Percentiles rank a stretch among this genome's conserved stretches.
Conservation (phyloP, 1,284 basidiomycete species). For the Rhodotorula sp. region DNA sequence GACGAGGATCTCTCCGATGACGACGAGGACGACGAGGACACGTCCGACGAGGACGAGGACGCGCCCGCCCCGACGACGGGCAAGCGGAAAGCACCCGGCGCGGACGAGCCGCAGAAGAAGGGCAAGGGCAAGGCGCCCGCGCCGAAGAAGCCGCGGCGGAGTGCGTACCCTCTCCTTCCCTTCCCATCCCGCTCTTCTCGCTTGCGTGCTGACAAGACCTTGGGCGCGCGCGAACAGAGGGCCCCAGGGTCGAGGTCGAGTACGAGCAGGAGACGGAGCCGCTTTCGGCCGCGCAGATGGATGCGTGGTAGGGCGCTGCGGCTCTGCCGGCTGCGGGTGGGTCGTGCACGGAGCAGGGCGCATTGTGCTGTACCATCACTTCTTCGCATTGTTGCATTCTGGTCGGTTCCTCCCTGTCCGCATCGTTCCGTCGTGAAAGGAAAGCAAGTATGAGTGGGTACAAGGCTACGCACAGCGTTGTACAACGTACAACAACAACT, state of each 20-base stretch:
- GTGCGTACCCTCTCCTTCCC: slow-evolving; percentile 1
- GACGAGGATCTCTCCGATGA: slow-evolving; percentile 43
- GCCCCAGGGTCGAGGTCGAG: slow-evolving; percentile 86
- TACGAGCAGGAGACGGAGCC: slow-evolving; percentile 86
- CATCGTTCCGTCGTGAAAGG: too few species aligned
- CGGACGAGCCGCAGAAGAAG: slow-evolving; percentile 27
- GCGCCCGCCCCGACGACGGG: slow-evolving; percentile 54
- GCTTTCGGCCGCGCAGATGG: slow-evolving; percentile 25
- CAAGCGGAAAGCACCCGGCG: slow-evolving; percentile 61
- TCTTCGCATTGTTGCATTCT: slow-evolving; percentile 1
- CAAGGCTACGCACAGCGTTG: background rate
- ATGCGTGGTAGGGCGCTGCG: slow-evolving; percentile 24
- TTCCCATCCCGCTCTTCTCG: background rate
- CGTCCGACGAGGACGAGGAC: slow-evolving; percentile 54
- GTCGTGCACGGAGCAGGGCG: background rate
- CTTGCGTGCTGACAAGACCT: background rate
- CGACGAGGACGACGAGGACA: slow-evolving; percentile 39
- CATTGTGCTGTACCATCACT: background rate
- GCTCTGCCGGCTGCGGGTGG: background rate
- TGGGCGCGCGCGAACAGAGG: slow-evolving; percentile 56
- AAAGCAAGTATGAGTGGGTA: background rate
- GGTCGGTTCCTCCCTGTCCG: background rate
- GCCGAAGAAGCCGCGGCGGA: slow-evolving; percentile 26
- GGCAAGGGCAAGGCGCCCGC: slow-evolving; percentile 30
- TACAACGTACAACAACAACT: background rate